These are phyloP conservation scores for Testicularia cyperi DNA, from an alignment of 1,284 basidiomycete genomes.

Conservation along the genomic window DNA sequence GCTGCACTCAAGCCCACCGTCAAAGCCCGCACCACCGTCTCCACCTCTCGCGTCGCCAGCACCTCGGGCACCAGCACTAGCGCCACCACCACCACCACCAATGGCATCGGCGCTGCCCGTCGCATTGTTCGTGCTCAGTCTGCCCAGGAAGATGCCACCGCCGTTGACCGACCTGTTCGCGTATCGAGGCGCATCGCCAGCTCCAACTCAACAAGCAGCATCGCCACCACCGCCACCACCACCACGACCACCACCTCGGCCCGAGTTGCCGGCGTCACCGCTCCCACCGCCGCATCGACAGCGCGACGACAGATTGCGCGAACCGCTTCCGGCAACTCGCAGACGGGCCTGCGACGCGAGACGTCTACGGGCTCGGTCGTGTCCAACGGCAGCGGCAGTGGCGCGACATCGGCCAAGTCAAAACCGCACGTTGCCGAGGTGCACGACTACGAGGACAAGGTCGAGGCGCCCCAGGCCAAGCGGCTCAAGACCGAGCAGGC, in stretches of 20 bases:
- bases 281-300: constrained; percentile 9
- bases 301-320: constrained; percentile 33
- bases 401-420: constrained; percentile 6
- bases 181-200: constrained; percentile 25
- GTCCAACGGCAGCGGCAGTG: not conserved
- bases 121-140: constrained; percentile 25
- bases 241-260: not conserved
- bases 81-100: constrained; percentile 23
- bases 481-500: constrained; percentile 39
- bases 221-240: constrained; percentile 5
- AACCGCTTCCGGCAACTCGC: constrained; percentile 25
- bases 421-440: constrained; percentile 32
- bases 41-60: constrained; percentile 19
- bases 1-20: constrained; percentile 31
- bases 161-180: constrained; percentile 29
- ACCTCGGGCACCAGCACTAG: constrained; percentile 4
- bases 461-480: constrained; percentile 37
- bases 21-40: constrained; percentile 32
- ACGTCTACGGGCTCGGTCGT: constrained; percentile 7
- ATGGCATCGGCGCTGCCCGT: constrained; percentile 30
- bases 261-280: not conserved
- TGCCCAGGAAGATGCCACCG: not conserved
- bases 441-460: constrained; percentile 27
- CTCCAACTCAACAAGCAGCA: constrained; percentile 12
- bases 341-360: constrained; percentile 24